phyloP scores from a whole-genome alignment of 2,329 filamentous ascomycete species.

The Penicillium sp. region DNA sequence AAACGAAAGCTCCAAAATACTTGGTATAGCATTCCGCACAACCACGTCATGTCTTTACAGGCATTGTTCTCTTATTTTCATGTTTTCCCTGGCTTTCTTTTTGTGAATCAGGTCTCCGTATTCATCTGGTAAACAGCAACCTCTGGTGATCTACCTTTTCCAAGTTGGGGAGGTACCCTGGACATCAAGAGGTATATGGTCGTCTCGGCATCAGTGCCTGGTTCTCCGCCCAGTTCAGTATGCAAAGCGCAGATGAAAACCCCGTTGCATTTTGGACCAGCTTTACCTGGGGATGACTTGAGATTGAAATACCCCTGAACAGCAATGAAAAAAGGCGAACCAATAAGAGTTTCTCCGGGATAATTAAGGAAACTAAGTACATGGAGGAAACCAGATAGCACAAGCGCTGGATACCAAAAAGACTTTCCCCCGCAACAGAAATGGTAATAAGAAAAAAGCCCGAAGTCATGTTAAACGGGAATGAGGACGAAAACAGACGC shows the following conservation, averaged over 20 bases:
- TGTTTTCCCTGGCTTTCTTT: background rate
- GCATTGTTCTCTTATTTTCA: slow-evolving; percentile 6
- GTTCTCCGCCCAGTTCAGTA: slow-evolving; percentile 16
- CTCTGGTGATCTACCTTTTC: background rate
- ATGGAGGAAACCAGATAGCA: slow-evolving; percentile 29
- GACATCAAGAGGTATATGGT: background rate
- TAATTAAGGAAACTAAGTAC: slow-evolving; percentile 39
- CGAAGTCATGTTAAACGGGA: slow-evolving; percentile 19
- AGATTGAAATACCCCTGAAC: background rate
- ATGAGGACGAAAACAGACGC: slow-evolving; percentile 21
- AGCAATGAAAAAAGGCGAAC: background rate
- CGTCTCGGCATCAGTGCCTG: background rate
- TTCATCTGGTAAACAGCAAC: background rate
- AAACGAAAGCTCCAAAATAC: slow-evolving; percentile 8
- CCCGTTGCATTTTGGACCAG: background rate
- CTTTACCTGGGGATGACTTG: background rate
- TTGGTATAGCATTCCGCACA: background rate
- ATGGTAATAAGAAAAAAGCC: slow-evolving; percentile 28
- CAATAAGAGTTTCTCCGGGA: slow-evolving; percentile 25
- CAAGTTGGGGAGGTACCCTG: background rate
- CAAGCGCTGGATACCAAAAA: slow-evolving; percentile 28
- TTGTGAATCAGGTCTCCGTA: background rate
- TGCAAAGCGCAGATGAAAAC: slow-evolving; percentile 19
- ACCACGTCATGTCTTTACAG: background rate
- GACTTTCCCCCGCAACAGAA: slow-evolving; percentile 29